These are phyloP conservation scores for Solanum clarkiae DNA, from an alignment of 257 asterid genomes.

Conservation along the genomic window DNA sequence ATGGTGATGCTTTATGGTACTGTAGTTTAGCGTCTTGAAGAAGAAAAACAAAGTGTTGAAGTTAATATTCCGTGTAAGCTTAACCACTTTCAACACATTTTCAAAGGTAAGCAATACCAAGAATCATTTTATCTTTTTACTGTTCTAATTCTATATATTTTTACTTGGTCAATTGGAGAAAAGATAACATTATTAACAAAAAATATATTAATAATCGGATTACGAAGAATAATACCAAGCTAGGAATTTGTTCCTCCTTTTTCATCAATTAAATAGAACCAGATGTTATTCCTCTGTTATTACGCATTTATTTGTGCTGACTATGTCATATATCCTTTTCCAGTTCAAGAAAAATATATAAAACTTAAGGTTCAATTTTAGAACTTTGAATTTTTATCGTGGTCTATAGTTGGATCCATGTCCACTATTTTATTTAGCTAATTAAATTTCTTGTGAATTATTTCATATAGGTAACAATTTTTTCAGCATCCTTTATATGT, in stretches of 20 bases:
- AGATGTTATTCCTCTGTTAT: not conserved
- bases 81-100: conserved; percentile 19
- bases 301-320: not conserved
- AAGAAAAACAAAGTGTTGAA: conserved; percentile 14
- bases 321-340: not conserved
- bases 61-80: conserved; percentile 33
- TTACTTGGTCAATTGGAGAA: not conserved
- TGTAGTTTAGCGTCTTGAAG: not conserved
- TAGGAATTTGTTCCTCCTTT: conserved; percentile 26
- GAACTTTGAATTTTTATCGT: not conserved
- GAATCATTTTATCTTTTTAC: conserved; percentile 6
- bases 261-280: not conserved
- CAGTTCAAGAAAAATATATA: not conserved
- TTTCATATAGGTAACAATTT: not conserved
- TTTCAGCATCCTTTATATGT: not conserved
- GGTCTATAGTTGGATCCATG: not conserved
- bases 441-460: not conserved
- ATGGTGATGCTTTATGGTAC: conserved; percentile 13
- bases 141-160: not conserved
- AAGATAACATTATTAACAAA: not conserved
- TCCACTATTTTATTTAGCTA: not conserved
- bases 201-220: not conserved
- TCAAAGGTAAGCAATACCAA: conserved; percentile 31
- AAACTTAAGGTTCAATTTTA: not conserved
- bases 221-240: not conserved